phyloP scores from a whole-genome alignment of 164 flowering plant species.

The Magnolia kwangsiensis region DNA sequence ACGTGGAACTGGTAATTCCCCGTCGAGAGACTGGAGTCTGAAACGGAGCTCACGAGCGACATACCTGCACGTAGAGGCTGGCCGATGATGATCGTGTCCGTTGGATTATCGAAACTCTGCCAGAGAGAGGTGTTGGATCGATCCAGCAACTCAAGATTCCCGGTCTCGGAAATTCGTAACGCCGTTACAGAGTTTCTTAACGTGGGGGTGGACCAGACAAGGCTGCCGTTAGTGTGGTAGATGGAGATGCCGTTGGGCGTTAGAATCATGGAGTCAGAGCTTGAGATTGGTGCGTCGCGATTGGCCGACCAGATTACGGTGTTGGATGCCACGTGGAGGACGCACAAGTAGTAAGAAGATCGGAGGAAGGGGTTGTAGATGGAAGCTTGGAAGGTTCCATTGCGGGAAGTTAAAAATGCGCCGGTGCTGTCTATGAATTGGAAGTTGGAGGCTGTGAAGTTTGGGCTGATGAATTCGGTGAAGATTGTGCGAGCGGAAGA shows the following conservation, averaged over 20 bases:
- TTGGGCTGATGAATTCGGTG: constrained; percentile 49
- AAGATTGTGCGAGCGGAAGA: neutral
- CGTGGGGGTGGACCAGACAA: constrained; percentile 60
- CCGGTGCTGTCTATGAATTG: constrained; percentile 48
- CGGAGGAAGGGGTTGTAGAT: constrained; percentile 45
- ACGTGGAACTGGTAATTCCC: constrained; percentile 50
- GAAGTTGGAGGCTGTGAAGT: constrained; percentile 59
- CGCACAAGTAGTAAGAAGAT: constrained; percentile 51
- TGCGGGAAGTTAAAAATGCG: constrained; percentile 55
- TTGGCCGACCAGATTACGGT: constrained; percentile 81
- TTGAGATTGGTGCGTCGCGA: constrained; percentile 51
- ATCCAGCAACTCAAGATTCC: constrained; percentile 10
- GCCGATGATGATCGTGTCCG: constrained; percentile 37
- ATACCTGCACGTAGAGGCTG: constrained; percentile 41
- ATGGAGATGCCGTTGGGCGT: constrained; percentile 47
- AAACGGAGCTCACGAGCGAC: constrained; percentile 31
- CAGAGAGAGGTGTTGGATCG: constrained; percentile 6
- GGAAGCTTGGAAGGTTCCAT: constrained; percentile 56
- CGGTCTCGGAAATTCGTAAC: constrained; percentile 3
- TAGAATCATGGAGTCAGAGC: constrained; percentile 43
- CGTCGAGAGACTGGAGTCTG: constrained; percentile 33
- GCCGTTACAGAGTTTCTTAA: constrained; percentile 33
- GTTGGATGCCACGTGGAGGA: constrained; percentile 56
- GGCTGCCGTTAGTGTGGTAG: constrained; percentile 27
- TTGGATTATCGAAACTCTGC: constrained; percentile 20